Conservation (phyloP, 257 asterid genomes). For the Thymus quinquecostatus region DNA sequence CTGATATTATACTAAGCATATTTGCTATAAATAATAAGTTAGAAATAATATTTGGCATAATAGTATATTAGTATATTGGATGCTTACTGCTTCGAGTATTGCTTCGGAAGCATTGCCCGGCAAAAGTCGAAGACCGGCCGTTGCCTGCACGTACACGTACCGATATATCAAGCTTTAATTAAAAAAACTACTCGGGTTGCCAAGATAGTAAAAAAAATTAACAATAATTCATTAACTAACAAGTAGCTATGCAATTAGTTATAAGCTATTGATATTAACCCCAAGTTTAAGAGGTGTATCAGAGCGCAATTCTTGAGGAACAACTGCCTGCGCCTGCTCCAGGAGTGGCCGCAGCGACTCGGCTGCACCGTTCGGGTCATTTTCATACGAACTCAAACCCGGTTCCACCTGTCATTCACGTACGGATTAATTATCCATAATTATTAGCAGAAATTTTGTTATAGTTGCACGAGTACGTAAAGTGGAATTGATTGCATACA, state of each 20-base stretch:
- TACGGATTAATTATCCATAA: not conserved
- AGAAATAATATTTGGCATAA: no score
- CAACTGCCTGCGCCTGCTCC: slow-evolving; percentile 50
- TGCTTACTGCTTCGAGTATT: slow-evolving; percentile 63
- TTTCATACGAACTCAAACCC: slow-evolving; percentile 67
- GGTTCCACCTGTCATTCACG: slow-evolving; percentile 45
- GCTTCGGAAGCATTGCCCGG: slow-evolving; percentile 59
- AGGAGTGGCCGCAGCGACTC: slow-evolving; percentile 50
- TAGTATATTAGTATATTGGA: not conserved
- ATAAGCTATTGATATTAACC: slow-evolving; percentile 32
- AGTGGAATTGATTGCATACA: slow-evolving; percentile 1
- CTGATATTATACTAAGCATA: no score
- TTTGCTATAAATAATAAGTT: no score
- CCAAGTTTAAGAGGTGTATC: slow-evolving; percentile 76
- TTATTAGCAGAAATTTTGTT: no score
- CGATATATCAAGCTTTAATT: no score
- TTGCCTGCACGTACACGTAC: slow-evolving; percentile 53
- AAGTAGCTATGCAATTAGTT: no score
- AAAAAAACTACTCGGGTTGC: no score
- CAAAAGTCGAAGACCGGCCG: slow-evolving; percentile 77
- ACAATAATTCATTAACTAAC: no score
- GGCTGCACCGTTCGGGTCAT: slow-evolving; percentile 64
- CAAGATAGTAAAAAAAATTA: no score
- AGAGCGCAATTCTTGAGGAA: slow-evolving; percentile 47
- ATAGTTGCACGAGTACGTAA: no score